Base-by-base conservation (phyloP, 2,329 filamentous ascomycete genomes). In the Immersiporthe knoxdaviesiana region DNA sequence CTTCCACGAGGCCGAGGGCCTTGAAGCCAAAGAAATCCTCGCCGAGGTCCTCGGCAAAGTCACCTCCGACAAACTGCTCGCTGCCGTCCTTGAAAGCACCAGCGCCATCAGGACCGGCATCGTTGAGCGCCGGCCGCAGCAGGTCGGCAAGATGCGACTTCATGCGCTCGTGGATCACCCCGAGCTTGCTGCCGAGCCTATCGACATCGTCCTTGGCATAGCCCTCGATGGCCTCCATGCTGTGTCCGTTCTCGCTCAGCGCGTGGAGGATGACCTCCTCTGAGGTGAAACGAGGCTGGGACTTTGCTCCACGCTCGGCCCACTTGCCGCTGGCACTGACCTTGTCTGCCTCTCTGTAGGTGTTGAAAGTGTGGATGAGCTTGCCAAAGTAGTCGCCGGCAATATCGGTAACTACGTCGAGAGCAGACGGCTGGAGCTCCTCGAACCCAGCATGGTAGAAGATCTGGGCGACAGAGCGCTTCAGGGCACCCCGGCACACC, bases 11-110 rank as follows among this genome's bases (percentile, higher is more conserved):
- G 58, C 96, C 96, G 60, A 99, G 88, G 70, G 97, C 94, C 77
- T 94, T 94, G 87, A 99, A 98, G 37, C 96, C 96, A 76, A 99
- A 99, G 87, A 97, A 99, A 81, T 99, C 96, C 83, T 99, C 96
- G 71, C 94, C 95, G 16, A 99, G 91, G 74, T 99, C 96, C 78
- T 97, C 96, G 0, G 96, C 96, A 78, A 99, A 99, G 79, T 99
- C 96, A 71, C 96, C 96, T 60, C 92, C 93, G 62, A 97, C 90
- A 74, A 98, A 99, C 77, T 98, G 96, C 73, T 99, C 96, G 79
- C 94, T 97, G 73, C 94, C 95, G 75, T 99, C 96, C 72, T 97
- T 93, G 84, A 99, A 99, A 8, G 94, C 92, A 68, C 91, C 92
- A 5, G 91, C 94, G 47, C 94, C 96, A 77, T 98, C 96, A 41